These are phyloP conservation scores for Termitomyces titanicus DNA, from an alignment of 768 basidiomycete species.

Conservation along the genomic window DNA sequence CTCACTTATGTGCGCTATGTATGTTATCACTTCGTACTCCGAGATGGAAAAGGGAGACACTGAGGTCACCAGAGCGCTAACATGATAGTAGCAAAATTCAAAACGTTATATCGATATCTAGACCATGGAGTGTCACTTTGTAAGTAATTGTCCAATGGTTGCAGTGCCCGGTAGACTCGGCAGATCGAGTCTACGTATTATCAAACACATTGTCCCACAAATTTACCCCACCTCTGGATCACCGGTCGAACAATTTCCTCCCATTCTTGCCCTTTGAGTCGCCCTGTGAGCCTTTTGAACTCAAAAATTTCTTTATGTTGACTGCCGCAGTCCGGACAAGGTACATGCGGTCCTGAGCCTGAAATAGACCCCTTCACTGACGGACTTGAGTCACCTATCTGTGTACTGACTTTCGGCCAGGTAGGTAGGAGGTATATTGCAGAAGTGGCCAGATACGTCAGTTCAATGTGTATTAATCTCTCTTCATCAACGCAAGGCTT, in stretches of 20 bases:
- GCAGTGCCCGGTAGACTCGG: no score
- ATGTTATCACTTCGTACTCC: no score
- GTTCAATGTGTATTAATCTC: conserved; percentile 75
- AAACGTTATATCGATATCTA: no score
- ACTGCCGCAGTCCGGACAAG: conserved; percentile 44
- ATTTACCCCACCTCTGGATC: conserved; percentile 74
- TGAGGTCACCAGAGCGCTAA: no score
- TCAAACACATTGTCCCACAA: conserved; percentile 44
- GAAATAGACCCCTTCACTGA: conserved; percentile 17
- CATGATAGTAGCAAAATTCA: no score
- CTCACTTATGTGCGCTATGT: no score
- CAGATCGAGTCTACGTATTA: no score
- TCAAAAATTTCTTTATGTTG: conserved; percentile 80
- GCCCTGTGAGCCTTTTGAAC: conserved; percentile 56
- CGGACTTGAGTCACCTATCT: conserved; percentile 13
- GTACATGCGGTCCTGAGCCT: conserved; percentile 16
- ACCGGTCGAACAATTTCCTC: conserved; percentile 70
- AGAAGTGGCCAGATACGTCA: conserved; percentile 62
- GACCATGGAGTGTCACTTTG: no score
- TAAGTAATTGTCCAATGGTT: neutral
- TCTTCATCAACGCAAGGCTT: conserved; percentile 32
- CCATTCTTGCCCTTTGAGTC: conserved; percentile 67
- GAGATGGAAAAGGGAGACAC: no score
- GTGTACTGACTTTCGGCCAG: conserved; percentile 35
- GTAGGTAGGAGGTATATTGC: conserved; percentile 54